These are phyloP conservation scores for Conticribra weissflogii DNA, from an alignment of 108 stramenopile species.

Conservation along the genomic window DNA sequence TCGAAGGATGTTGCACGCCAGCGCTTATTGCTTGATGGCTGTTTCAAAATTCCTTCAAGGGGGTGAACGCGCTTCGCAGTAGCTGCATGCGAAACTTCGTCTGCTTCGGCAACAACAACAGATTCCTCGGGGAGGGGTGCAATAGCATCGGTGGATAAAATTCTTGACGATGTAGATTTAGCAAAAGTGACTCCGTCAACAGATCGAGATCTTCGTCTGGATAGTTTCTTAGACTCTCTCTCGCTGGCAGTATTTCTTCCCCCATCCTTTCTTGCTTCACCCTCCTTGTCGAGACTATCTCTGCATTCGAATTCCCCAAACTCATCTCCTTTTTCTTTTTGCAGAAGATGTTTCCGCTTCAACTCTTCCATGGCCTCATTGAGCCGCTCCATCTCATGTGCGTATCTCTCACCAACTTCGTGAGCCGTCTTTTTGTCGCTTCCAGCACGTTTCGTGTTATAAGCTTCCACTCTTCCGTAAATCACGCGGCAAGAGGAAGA, in stretches of 20 bases:
- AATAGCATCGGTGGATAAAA: neutral
- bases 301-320: neutral
- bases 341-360: slow-evolving; percentile 29
- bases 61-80: slow-evolving; percentile 14
- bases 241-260: neutral
- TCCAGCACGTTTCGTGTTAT: slow-evolving; percentile 83
- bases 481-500: slow-evolving; percentile 67
- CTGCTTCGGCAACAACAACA: neutral
- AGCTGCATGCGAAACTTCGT: neutral
- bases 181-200: slow-evolving; percentile 39
- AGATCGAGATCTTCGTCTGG: slow-evolving; percentile 30
- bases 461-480: slow-evolving; percentile 87
- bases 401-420: slow-evolving; percentile 74
- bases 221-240: neutral
- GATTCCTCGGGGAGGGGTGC: neutral
- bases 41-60: slow-evolving; percentile 39
- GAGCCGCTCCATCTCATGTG: slow-evolving; percentile 61
- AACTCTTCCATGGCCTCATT: slow-evolving; percentile 47
- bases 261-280: neutral
- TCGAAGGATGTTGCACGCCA: slow-evolving; percentile 48
- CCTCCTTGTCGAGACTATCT: neutral
- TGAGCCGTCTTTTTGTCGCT: slow-evolving; percentile 85
- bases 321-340: slow-evolving; percentile 3
- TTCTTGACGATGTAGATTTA: neutral
- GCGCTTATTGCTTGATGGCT: slow-evolving; percentile 32